phyloP scores from a whole-genome alignment of 495 filamentous ascomycete genomes.

The Polyplosphaeria fusca region DNA sequence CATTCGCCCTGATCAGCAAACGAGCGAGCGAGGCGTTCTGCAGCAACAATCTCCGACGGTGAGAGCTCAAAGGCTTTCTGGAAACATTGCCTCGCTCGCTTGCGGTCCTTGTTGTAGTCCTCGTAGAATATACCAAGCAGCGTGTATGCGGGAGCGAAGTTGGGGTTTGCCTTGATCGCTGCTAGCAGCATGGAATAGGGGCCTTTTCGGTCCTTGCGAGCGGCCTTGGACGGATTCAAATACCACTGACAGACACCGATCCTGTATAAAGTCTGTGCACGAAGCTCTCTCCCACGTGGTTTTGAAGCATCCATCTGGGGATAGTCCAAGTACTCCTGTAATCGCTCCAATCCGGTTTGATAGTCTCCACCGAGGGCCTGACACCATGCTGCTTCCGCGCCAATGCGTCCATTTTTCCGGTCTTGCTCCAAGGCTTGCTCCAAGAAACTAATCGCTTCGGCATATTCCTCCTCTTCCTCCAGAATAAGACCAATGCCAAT shows the following conservation, averaged over 20 bases:
- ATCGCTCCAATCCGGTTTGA: conserved; percentile 56
- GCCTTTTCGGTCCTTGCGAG: conserved; percentile 71
- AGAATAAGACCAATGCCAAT: conserved; percentile 88
- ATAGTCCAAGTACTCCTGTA: conserved; percentile 63
- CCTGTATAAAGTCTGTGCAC: conserved; percentile 79
- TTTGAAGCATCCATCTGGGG: conserved; percentile 52
- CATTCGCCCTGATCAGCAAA: conserved; percentile 91
- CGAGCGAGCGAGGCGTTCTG: conserved; percentile 75
- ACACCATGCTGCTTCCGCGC: conserved; percentile 84
- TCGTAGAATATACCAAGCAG: conserved; percentile 92
- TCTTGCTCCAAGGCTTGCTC: conserved; percentile 68
- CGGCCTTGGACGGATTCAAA: conserved; percentile 62
- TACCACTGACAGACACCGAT: conserved; percentile 90
- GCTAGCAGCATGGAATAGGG: conserved; percentile 81
- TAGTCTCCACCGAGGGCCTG: conserved; percentile 78
- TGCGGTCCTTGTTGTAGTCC: conserved; percentile 83
- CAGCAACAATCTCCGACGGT: conserved; percentile 77
- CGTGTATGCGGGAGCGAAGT: conserved; percentile 88
- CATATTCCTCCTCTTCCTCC: conserved; percentile 86
- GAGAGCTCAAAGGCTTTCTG: conserved; percentile 97
- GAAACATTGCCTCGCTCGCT: conserved; percentile 82
- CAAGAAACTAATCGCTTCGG: conserved; percentile 73
- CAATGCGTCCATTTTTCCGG: conserved; percentile 67
- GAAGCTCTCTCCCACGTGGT: conserved; percentile 62
- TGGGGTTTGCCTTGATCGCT: conserved; percentile 81